phyloP scores from a whole-genome alignment of 306 rosid species.

The Morella rubra region DNA sequence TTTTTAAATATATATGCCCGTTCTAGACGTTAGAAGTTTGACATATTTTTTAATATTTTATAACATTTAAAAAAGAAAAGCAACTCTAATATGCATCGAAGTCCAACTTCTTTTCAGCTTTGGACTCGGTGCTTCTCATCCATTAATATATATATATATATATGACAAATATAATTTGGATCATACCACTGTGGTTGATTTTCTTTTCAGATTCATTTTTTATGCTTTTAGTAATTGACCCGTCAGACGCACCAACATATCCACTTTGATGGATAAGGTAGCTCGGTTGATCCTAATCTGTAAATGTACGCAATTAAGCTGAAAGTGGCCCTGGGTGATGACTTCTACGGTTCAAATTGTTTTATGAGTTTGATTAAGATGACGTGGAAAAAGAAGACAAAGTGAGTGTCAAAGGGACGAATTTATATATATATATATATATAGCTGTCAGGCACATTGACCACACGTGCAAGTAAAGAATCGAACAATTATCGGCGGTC shows the following conservation, averaged over 20 bases:
- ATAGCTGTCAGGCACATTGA: slow-evolving; percentile 1
- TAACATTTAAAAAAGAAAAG: no score
- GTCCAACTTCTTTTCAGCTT: no score
- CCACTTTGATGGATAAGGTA: background rate
- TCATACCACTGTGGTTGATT: background rate
- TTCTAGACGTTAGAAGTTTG: no score
- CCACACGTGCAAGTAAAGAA: slow-evolving; percentile 40
- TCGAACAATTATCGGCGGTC: background rate
- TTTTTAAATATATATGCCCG: no score
- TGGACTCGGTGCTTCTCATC: no score
- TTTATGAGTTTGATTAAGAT: background rate
- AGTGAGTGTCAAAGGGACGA: background rate
- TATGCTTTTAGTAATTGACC: background rate
- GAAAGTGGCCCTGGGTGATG: background rate
- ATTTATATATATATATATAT: no score
- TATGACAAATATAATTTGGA: no score
- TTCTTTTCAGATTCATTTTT: background rate
- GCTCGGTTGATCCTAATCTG: background rate
- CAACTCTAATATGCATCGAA: no score
- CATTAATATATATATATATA: no score
- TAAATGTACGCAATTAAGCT: background rate
- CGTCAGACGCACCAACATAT: background rate
- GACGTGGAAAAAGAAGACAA: background rate
- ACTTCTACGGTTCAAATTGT: slow-evolving; percentile 32
- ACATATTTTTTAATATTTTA: no score